Evolutionary conservation across 208 protist genomes (phyloP), one percentile per base, ranked within the genome.

Genomic region (Trypanosoma caninum): DNA sequence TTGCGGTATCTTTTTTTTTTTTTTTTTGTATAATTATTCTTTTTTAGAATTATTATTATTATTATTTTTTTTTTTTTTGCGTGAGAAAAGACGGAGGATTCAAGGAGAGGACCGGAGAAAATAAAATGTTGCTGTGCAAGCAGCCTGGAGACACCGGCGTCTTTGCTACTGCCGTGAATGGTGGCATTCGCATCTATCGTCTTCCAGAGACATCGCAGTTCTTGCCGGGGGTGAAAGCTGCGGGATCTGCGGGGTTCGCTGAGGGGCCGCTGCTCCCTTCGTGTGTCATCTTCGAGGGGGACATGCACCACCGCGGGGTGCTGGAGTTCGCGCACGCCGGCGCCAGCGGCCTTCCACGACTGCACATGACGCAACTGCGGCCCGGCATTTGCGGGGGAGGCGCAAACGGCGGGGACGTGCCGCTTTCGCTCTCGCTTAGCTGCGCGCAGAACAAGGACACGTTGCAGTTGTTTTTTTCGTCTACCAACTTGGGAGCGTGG

Each of bases 41-140:
- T 66, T 52, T 42, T 57, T 58, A 54, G 47, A 41, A 18, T 9
- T 11, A 48, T 33, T 67, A n/a, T 34, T 5, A 37, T 60, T 28
- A 34, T 59, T 34, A 35, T 59, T 66, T 52, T 42, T 6, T 53
- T 65, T 8, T 30, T 11, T 4, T 65, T 7, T 38, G 11, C 34
- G 13, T 7, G 34, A 38, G 34, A 38, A 38, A 38, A 38, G 9
- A 38, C 34, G n/a, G n/a, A n/a, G n/a, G n/a, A n/a, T n/a, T n/a
- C n/a, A 45, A n/a, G 14, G 40, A 45, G 40, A 45, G 9, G 25
- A 20, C 18, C 7, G 41, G 41, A 9, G 14, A n/a, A n/a, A 45
- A n/a, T 6, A n/a, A n/a, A 53, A 90, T 90, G 83, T 48, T 90
- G 33, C 72, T 90, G 7, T 78, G 74, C 57, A 85, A 78, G 59